Base-by-base conservation (phyloP, 371 early-diverging fungal species). In the Apophysomyces ossiformis region DNA sequence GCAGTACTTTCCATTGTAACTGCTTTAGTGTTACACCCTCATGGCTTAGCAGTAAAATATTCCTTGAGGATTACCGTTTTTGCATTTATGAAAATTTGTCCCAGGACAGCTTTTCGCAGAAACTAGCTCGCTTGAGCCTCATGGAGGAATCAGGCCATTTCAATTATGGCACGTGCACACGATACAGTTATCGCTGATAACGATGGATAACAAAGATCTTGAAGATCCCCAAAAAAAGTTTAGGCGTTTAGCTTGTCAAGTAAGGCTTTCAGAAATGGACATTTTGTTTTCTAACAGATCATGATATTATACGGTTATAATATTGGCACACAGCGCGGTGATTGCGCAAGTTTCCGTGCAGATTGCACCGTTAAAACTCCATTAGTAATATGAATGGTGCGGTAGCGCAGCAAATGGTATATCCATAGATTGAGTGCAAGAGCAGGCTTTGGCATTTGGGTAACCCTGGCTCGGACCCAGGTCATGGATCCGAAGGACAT, bases 401-500 rank as follows among this genome's bases (percentile, higher is more conserved):
- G 21, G 54, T 32, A 50, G 54, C 21, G 21, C 54, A 21, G 5
- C 54, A 50, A 50, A 50, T 50, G 35, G 35, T 50, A 16, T 16
- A 32, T 50, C 54, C 54, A 50, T 21, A 21, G 54, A 16, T 6
- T 5, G 5, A n/a, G 21, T 50, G 21, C 7, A 50, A 13, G 1
- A 13, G 89, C 90, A 81, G 78, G 86, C 69, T 37, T 12, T 15
- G 26, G 54, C 38, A 36, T 43, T 54, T 6, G 44, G n/a, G 37
- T 67, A 12, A 39, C 45, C 38, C 37, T 18, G 63, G 32, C 46
- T 26, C 36, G 44, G 21, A 39, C 38, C 47, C 46, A 62, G 32
- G 32, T 2, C 32, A 26, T 26, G 32, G 32, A 26, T 26, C 2
- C 32, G 32, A 26, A 26, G 32, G 32, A 26, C 32, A 26, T 26